Evolutionary conservation across 805 yeast species (phyloP), one percentile per base, ranked within the genome.

Genomic region (Ogataea parapolymorpha): DNA sequence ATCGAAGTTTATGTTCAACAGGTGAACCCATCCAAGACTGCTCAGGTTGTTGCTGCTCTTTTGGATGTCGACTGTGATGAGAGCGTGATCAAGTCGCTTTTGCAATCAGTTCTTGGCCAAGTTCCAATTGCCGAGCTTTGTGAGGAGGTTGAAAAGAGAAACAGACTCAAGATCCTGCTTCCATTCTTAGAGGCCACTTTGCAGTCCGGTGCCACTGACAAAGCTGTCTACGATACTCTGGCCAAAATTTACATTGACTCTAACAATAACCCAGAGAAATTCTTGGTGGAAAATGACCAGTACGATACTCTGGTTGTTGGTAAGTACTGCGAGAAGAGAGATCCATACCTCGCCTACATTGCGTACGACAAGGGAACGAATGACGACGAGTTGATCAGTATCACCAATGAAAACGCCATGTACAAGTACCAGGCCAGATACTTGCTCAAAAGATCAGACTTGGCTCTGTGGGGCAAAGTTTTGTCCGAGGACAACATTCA

Each of bases 401-500:
- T 93, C 65, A 93, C 99, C 52, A 93, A 93, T 65, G 98, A 93
- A 59, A 93, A 93, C 65, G 79, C 93, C 55, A 93, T 93, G 99
- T 93, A 85, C 77, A 93, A 93, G 66, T 91, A 93, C 68, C 99
- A 93, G 73, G 98, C 98, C n/a, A 82, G 98, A 65, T 93, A 93
- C 62, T 74, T 93, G 56, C 76, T 93, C 54, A 72, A 79, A 46
- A 85, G 95, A 64, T 87, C 96, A n/a, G 96, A 93, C 61, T 71
- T 80, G 17, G 74, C 66, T 6, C 74, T 93, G 50, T 93, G 98
- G 97, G 67, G 77, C 41, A 72, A 72, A 52, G 99, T 93, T 5
- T 74, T 93, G 59, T 56, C 71, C 45, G 76, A 74, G 32, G 93
- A 84, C 34, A 89, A 86, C 64, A 71, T 79, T 47, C 95, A 91